Evolutionary conservation across 805 yeast species (phyloP).

Genomic region (Maudiozyma saulgeensis): DNA sequence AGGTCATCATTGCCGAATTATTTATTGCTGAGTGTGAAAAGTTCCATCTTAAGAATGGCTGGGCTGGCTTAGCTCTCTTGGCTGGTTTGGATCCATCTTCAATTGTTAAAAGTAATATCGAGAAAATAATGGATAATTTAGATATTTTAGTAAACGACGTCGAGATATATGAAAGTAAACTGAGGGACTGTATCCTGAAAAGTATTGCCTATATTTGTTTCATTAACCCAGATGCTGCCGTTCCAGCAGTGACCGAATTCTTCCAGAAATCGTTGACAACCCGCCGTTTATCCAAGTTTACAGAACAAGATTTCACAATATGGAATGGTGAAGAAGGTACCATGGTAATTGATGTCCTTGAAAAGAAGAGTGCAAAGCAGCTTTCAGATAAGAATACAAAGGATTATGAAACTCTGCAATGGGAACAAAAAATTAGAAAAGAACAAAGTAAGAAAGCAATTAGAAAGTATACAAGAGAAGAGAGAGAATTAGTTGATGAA

Average conservation of each 20-base stretch:
- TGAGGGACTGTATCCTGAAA: slow-evolving; percentile 38
- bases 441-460: slow-evolving; percentile 48
- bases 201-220: slow-evolving; percentile 47
- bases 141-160: slow-evolving; percentile 13
- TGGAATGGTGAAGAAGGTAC: slow-evolving; percentile 65
- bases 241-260: slow-evolving; percentile 40
- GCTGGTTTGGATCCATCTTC: slow-evolving; percentile 56
- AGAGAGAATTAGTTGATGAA: slow-evolving; percentile 49
- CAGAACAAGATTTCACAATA: slow-evolving; percentile 45
- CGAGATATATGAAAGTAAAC: slow-evolving; percentile 14
- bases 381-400: slow-evolving; percentile 61
- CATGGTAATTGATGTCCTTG: slow-evolving; percentile 55
- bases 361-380: slow-evolving; percentile 33
- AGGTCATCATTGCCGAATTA: slow-evolving; percentile 33
- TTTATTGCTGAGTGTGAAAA: slow-evolving; percentile 36
- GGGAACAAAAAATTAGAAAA: slow-evolving; percentile 80
- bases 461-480: slow-evolving; percentile 69
- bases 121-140: slow-evolving; percentile 14
- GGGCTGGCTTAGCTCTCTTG: slow-evolving; percentile 68
- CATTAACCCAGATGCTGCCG: slow-evolving; percentile 46
- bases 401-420: slow-evolving; percentile 75
- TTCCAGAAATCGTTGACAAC: slow-evolving; percentile 37
- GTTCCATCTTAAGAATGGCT: slow-evolving; percentile 41
- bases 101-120: slow-evolving; percentile 33
- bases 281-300: slow-evolving; percentile 31